Base-by-base conservation (phyloP, 768 basidiomycete genomes). In the Kwoniella sp. region DNA sequence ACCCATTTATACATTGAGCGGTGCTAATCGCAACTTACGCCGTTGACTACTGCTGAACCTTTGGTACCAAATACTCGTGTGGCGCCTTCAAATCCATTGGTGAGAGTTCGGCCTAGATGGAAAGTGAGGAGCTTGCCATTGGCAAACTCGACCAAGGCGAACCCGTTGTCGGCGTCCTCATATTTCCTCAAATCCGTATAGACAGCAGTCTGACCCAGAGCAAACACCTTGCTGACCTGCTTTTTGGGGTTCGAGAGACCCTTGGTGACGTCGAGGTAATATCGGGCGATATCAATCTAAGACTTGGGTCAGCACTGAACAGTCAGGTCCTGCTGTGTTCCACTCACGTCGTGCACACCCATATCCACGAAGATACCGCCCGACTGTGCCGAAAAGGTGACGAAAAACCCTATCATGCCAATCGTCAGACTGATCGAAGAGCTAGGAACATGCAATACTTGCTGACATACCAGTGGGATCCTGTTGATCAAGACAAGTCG, bases 341-440 rank as follows among this genome's bases (percentile, higher is more conserved):
- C 21, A 51, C 49, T 51, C 24, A 51, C 49, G 26, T 70, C 69
- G 52, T 69, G 68, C 13, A 69, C 56, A 9, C 64, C 68, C 15
- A 54, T 51, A 53, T 69, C 68, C 9, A 61, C 50, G n/a, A 63
- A 54, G 51, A 69, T 61, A 8, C 68, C 68, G 0, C 68, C 68
- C 0, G 64, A 66, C 19, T 54, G 47, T n/a, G 54, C 50, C 19
- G 68, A 61, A 47, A 55, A 69, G 6, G 52, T 36, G 24, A 69
- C 60, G 46, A 69, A 69, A 60, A 66, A 69, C 25, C 68, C 67
- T 52, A 15, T 15, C 10, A 19, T 12, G 9, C n/a, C 30, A 7
- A 19, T 26, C 13, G 33, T 33, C 33, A 33, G 33, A 5, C 33
- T 33, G 33, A n/a, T n/a, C n/a, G 33, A 33, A 6, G 33, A 5